Conservation (phyloP, 495 filamentous ascomycete species). For the Aspergillus conjunctus region DNA sequence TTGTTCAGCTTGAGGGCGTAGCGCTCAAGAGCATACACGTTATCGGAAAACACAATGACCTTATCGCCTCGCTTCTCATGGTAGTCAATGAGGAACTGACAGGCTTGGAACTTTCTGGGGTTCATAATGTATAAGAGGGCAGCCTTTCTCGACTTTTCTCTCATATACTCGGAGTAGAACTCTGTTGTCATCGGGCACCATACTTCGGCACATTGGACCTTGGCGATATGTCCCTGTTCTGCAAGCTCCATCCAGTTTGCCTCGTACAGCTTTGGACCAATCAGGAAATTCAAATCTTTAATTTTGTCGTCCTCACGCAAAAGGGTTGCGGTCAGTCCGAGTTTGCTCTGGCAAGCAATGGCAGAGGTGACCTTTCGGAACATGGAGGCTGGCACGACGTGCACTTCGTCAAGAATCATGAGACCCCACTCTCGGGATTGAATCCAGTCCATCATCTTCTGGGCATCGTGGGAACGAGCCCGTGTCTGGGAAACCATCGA, state of each 20-base stretch:
- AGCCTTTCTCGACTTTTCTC: conserved; percentile 66
- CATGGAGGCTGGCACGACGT: conserved; percentile 95
- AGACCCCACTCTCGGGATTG: conserved; percentile 92
- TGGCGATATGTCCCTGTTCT: conserved; percentile 94
- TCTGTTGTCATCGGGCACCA: conserved; percentile 99
- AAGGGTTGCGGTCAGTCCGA: conserved; percentile 94
- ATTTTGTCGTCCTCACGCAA: conserved; percentile 98
- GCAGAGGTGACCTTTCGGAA: conserved; percentile 90
- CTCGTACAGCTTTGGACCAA: conserved; percentile 96
- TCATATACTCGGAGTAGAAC: conserved; percentile 93
- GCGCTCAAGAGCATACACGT: conserved; percentile 87
- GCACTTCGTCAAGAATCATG: conserved; percentile 97
- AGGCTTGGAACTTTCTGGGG: conserved; percentile 93
- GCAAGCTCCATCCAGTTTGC: conserved; percentile 99
- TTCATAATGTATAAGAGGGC: conserved; percentile 95
- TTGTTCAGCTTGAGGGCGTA: conserved; percentile 87
- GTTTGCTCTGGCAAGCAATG: conserved; percentile 92
- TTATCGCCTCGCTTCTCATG: conserved; percentile 97
- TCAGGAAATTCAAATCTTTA: conserved; percentile 93
- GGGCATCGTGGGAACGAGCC: conserved; percentile 83
- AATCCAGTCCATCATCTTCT: conserved; percentile 98
- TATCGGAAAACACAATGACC: conserved; percentile 98
- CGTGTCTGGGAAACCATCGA: conserved; percentile 94
- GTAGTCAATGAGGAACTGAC: conserved; percentile 95
- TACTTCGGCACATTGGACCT: conserved; percentile 96